Evolutionary conservation across 345 rosid genomes (phyloP).

Genomic region (Euclidium syriacum): DNA sequence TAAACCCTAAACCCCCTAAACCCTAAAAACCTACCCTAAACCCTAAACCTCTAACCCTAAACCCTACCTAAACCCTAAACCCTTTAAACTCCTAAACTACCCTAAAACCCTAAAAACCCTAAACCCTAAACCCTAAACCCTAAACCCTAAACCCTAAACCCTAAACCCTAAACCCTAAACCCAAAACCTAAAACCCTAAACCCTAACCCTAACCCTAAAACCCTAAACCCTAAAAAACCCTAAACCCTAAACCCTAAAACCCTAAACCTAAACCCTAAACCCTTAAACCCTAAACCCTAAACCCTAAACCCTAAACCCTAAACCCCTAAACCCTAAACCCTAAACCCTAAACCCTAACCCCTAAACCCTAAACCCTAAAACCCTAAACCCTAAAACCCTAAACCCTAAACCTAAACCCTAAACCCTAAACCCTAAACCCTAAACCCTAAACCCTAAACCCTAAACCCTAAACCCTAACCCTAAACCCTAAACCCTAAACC

Average conservation of each 20-base stretch:
- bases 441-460: not conserved
- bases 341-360: not conserved
- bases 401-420: no score
- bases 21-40: no score
- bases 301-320: not conserved
- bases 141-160: not conserved
- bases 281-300: not conserved
- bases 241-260: not conserved
- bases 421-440: no score
- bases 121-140: slow-evolving; percentile 2
- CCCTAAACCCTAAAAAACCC: no score
- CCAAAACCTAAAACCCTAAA: not conserved
- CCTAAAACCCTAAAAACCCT: no score
- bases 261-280: not conserved
- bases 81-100: no score
- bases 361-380: not conserved
- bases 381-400: not conserved
- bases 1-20: no score
- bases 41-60: no score
- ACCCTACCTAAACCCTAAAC: no score
- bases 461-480: slow-evolving; percentile 1
- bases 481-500: not conserved
- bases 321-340: not conserved
- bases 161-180: not conserved
- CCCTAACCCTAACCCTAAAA: not conserved